Evolutionary conservation across 495 filamentous ascomycete species (phyloP).

Genomic region (Hypoxylon lenormandii): DNA sequence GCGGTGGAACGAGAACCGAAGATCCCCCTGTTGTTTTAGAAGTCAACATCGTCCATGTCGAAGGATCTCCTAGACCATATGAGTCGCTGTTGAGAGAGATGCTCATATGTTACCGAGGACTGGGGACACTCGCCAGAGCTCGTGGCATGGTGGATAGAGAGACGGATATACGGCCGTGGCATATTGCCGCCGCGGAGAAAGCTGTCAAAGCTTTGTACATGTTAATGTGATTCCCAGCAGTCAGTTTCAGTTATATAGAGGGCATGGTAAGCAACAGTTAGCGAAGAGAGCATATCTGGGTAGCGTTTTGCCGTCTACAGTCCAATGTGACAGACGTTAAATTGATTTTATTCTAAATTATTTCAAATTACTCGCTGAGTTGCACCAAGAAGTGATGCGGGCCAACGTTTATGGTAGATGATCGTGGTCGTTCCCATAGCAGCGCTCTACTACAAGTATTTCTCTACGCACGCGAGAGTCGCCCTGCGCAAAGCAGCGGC

Average conservation of each 20-base stretch:
- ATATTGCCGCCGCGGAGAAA: slow-evolving; percentile 82
- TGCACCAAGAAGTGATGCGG: no score
- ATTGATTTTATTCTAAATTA: no score
- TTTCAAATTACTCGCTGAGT: no score
- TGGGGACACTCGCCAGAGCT: slow-evolving; percentile 77
- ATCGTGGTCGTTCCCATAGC: slow-evolving; percentile 49
- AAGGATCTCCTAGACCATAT: slow-evolving; percentile 63
- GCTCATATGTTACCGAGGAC: slow-evolving; percentile 77
- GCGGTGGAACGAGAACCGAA: slow-evolving; percentile 69
- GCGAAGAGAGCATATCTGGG: no score
- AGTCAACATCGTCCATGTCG: slow-evolving; percentile 73
- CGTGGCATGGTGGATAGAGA: slow-evolving; percentile 73
- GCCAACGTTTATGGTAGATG: slow-evolving; percentile 4
- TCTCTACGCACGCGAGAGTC: slow-evolving; percentile 63
- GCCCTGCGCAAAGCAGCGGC: slow-evolving; percentile 59
- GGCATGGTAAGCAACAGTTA: no score
- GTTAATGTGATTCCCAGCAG: slow-evolving; percentile 59
- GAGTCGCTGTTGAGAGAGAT: slow-evolving; percentile 77
- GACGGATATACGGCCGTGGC: slow-evolving; percentile 79
- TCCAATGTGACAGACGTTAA: no score
- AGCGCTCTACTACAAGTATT: slow-evolving; percentile 65
- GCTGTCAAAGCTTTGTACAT: slow-evolving; percentile 69
- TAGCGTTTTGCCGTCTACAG: no score
- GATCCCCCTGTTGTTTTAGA: slow-evolving; percentile 73
- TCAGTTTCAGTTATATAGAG: no score